Conservation (phyloP, 2,329 filamentous ascomycete genomes). For the Microcera coccophila region DNA sequence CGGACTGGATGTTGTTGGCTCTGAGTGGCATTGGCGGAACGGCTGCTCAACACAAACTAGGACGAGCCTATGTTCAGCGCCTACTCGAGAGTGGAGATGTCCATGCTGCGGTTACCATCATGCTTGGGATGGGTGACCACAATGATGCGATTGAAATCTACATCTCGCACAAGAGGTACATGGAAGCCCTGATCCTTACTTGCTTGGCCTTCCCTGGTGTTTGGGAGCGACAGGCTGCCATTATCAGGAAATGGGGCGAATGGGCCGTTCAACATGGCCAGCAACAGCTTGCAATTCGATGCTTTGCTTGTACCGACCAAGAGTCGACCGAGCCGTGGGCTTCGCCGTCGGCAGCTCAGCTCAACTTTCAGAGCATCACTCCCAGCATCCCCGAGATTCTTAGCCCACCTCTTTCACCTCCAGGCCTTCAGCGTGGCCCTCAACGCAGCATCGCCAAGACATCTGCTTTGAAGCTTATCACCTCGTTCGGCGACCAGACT, state of each 20-base stretch:
- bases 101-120: constrained; percentile 86
- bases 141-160: constrained; percentile 97
- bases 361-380: constrained; percentile 52
- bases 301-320: constrained; percentile 84
- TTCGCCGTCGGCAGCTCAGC: constrained; percentile 69
- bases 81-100: constrained; percentile 86
- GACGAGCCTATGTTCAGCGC: constrained; percentile 84
- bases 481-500: constrained; percentile 68
- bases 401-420: constrained; percentile 71
- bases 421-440: constrained; percentile 56
- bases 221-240: constrained; percentile 84
- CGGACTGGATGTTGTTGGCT: constrained; percentile 95
- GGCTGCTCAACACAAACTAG: constrained; percentile 81
- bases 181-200: constrained; percentile 88
- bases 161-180: constrained; percentile 81
- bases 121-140: constrained; percentile 86
- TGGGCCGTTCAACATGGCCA: constrained; percentile 82
- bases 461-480: constrained; percentile 85
- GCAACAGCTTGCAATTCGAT: constrained; percentile 85
- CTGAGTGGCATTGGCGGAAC: constrained; percentile 76
- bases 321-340: constrained; percentile 85
- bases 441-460: constrained; percentile 69
- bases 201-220: constrained; percentile 78
- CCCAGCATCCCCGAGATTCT: constrained; percentile 58
- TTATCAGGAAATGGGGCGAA: constrained; percentile 94